A percentile compares a stretch with the other conserved stretches of the same genome.
phyloP scores from a whole-genome alignment of 306 rosid genomes.

The Dryas octopetala region DNA sequence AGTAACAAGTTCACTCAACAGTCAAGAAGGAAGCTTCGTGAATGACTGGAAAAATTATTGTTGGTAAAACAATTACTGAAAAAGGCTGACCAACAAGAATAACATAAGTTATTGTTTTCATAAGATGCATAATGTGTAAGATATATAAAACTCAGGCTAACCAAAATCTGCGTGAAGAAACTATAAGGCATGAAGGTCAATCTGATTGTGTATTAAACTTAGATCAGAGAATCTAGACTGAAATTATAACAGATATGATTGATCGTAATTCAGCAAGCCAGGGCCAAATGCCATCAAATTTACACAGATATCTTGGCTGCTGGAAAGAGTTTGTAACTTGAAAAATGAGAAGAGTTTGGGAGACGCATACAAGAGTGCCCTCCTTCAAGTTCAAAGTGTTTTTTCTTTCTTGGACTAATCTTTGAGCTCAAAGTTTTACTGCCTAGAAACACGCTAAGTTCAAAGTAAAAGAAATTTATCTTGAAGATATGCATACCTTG shows the following conservation, averaged over 20 bases:
- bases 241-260: background rate
- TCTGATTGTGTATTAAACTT: background rate
- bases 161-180: background rate
- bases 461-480: constrained; percentile 11
- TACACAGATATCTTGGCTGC: background rate
- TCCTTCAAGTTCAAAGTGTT: background rate
- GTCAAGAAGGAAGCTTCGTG: background rate
- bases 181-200: background rate
- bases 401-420: background rate
- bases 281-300: background rate
- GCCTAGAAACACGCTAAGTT: constrained; percentile 1
- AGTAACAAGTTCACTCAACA: background rate
- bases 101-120: background rate
- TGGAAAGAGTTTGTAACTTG: background rate
- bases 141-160: background rate
- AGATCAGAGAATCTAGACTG: background rate
- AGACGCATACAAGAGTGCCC: background rate
- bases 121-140: background rate
- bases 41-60: background rate
- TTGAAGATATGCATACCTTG: constrained; percentile 49
- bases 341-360: background rate
- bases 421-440: constrained; percentile 10
- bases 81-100: background rate
- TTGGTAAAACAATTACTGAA: too few species aligned
- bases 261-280: background rate